Conservation (phyloP, 306 rosid genomes). For the Cicer arietinum region DNA sequence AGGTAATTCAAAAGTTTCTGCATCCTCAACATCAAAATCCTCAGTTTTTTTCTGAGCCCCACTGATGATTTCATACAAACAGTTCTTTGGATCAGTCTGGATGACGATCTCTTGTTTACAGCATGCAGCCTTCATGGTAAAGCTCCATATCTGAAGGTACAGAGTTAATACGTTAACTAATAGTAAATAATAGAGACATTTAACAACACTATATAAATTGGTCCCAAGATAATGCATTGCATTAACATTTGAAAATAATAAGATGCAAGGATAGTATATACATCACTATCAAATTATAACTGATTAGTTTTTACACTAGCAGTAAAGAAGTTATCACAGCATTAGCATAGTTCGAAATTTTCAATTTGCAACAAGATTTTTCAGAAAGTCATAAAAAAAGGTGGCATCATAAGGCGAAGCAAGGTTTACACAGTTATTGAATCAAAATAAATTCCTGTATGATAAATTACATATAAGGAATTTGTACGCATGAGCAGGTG, state of each 20-base stretch:
- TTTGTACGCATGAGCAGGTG: background rate
- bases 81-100: slow-evolving; percentile 93
- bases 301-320: background rate
- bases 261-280: background rate
- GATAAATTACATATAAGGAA: background rate
- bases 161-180: background rate
- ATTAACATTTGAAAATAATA: slow-evolving; percentile 4
- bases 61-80: slow-evolving; percentile 76
- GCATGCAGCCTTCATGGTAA: slow-evolving; percentile 89
- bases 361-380: slow-evolving; percentile 15
- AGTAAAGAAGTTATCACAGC: slow-evolving; percentile 5
- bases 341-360: background rate
- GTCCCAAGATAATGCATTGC: slow-evolving; percentile 1
- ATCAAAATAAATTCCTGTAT: background rate
- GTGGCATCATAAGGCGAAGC: slow-evolving; percentile 2
- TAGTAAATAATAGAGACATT: background rate
- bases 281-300: background rate
- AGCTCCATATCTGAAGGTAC: slow-evolving; percentile 87
- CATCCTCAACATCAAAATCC: slow-evolving; percentile 85
- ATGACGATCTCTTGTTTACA: slow-evolving; percentile 85
- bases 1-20: slow-evolving; percentile 84
- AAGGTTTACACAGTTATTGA: background rate
- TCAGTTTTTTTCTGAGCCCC: slow-evolving; percentile 80
- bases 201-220: background rate
- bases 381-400: background rate